These are phyloP conservation scores for Populus trichocarpa DNA, from an alignment of 441 rosid genomes.

Conservation along the genomic window DNA sequence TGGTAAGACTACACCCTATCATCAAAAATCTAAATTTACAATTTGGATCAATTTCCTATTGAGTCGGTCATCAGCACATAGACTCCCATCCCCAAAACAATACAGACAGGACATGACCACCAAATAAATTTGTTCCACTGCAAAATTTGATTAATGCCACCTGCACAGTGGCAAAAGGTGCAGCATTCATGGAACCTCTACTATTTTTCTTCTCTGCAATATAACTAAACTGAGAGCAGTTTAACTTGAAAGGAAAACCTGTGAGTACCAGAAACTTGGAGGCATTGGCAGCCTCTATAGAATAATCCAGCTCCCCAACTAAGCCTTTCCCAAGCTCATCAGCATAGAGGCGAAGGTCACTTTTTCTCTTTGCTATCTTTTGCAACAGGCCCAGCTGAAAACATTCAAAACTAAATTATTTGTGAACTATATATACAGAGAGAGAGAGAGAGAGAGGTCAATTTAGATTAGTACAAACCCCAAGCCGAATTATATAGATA, in stretches of 20 bases:
- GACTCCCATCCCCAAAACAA: neutral
- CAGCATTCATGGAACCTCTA: neutral
- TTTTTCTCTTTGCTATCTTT: slow-evolving; percentile 86
- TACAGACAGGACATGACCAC: neutral
- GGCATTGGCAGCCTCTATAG: slow-evolving; percentile 87
- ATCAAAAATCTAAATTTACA: neutral
- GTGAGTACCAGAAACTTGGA: slow-evolving; percentile 66
- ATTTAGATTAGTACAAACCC: slow-evolving; percentile 51
- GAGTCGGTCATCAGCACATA: neutral
- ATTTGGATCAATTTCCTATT: neutral
- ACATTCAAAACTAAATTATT: slow-evolving; percentile 7
- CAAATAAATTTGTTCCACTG: neutral
- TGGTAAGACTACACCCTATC: neutral
- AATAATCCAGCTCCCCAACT: slow-evolving; percentile 90
- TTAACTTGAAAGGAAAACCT: slow-evolving; percentile 7
- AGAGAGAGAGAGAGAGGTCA: slow-evolving; percentile 1
- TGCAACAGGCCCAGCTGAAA: slow-evolving; percentile 83
- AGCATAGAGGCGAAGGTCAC: slow-evolving; percentile 87
- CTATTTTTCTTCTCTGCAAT: neutral
- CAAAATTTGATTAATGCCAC: neutral
- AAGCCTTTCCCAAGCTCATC: slow-evolving; percentile 98
- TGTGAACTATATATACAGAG: slow-evolving; percentile 16
- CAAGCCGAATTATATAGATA: slow-evolving; percentile 82
- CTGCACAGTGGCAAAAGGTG: neutral
- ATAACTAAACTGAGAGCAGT: neutral